Evolutionary conservation across 179 eudicot species (phyloP).

Genomic region (Dionaea muscipula): DNA sequence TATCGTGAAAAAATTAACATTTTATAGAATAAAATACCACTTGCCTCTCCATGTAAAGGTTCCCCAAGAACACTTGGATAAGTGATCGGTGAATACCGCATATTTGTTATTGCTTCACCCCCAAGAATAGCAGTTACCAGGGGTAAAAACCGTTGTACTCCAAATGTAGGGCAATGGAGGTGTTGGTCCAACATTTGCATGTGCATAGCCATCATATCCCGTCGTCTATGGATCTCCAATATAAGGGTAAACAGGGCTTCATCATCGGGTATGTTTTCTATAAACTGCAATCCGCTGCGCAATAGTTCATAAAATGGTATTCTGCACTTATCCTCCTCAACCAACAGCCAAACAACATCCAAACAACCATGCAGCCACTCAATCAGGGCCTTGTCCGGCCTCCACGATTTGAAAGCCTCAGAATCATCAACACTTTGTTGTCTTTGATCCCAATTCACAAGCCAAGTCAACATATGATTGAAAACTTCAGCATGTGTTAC

Average conservation of each 20-base stretch:
- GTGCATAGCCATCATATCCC: slow-evolving; percentile 95
- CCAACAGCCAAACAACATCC: slow-evolving; percentile 85
- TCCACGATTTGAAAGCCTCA: slow-evolving; percentile 44
- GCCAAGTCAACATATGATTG: slow-evolving; percentile 70
- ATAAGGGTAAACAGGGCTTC: slow-evolving; percentile 81
- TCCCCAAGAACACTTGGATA: slow-evolving; percentile 98
- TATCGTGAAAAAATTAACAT: background rate
- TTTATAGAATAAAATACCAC: background rate
- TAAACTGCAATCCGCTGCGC: slow-evolving; percentile 81
- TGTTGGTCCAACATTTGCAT: slow-evolving; percentile 98
- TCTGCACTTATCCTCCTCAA: slow-evolving; percentile 77
- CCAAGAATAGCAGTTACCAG: slow-evolving; percentile 55
- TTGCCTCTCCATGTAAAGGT: slow-evolving; percentile 97
- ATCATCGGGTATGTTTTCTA: slow-evolving; percentile 87
- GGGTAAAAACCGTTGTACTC: slow-evolving; percentile 64
- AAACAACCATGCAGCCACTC: slow-evolving; percentile 85
- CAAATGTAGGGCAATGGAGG: slow-evolving; percentile 93
- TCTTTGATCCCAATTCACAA: slow-evolving; percentile 79
- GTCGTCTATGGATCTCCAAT: slow-evolving; percentile 81
- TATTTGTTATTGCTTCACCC: slow-evolving; percentile 50
- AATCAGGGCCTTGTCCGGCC: slow-evolving; percentile 52
- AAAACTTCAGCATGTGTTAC: slow-evolving; percentile 71
- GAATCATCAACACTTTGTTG: slow-evolving; percentile 48
- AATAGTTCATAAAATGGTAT: slow-evolving; percentile 86
- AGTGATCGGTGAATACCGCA: slow-evolving; percentile 83